A percentile compares a stretch with the other conserved stretches of the same genome.
phyloP scores from a whole-genome alignment of 75 land plant species.

The Cupressus sempervirens region DNA sequence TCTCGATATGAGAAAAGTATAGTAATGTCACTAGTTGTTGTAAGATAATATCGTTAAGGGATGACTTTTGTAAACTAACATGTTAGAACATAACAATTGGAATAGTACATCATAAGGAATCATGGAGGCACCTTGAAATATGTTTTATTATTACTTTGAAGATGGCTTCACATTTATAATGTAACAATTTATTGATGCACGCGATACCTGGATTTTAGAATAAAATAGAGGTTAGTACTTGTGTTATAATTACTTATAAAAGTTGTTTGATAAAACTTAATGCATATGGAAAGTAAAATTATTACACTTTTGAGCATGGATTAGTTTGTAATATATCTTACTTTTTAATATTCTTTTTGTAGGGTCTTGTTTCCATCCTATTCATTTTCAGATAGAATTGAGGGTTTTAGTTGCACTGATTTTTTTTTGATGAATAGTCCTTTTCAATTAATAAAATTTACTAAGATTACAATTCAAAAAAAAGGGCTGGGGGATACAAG shows the following conservation, averaged over 20 bases:
- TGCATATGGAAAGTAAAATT: not conserved
- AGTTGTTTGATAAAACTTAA: not conserved
- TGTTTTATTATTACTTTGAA: not conserved
- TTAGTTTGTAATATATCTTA: not conserved
- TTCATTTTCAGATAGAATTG: constrained; percentile 3
- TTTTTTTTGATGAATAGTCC: too few species aligned
- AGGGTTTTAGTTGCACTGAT: not conserved
- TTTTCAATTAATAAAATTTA: too few species aligned
- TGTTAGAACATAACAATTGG: not conserved
- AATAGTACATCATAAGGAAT: not conserved
- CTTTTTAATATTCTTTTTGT: not conserved
- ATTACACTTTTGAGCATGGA: not conserved
- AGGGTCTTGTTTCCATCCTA: constrained; percentile 10
- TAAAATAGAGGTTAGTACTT: not conserved
- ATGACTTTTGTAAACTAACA: not conserved
- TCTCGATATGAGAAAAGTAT: too few species aligned
- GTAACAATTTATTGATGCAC: not conserved
- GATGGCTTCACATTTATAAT: not conserved
- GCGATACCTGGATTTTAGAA: not conserved
- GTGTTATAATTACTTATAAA: not conserved
- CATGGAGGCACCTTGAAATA: not conserved
- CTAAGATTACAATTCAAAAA: too few species aligned
- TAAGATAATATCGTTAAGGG: not conserved
- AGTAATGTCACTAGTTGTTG: too few species aligned
- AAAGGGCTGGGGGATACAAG: too few species aligned